These are phyloP conservation scores for Dunaliella primolecta DNA, from an alignment of 139 green algal species.

Conservation along the genomic window DNA sequence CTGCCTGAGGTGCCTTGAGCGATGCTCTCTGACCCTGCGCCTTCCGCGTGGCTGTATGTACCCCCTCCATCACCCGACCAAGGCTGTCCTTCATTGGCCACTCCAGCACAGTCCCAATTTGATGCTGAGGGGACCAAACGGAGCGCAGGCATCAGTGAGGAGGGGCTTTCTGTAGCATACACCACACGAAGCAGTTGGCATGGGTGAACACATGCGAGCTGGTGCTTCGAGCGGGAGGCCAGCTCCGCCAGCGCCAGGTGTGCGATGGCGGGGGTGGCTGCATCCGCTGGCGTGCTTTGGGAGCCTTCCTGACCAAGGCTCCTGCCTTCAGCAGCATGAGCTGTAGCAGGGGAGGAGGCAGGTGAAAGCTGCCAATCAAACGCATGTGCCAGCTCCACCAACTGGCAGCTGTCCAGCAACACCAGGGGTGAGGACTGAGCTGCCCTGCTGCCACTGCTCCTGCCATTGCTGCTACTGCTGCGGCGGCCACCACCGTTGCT, in stretches of 20 bases:
- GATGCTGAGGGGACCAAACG: no score
- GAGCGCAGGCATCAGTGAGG: no score
- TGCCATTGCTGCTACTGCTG: background rate
- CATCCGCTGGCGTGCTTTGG: background rate
- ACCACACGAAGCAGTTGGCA: background rate
- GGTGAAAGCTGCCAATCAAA: background rate
- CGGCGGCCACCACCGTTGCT: background rate
- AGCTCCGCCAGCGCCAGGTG: background rate
- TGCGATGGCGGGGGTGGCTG: background rate
- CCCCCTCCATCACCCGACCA: no score
- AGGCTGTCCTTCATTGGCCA: no score
- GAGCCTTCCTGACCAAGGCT: no score
- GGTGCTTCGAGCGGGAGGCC: background rate
- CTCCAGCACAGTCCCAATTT: no score
- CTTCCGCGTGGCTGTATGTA: no score
- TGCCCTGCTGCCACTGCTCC: background rate
- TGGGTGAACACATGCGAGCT: background rate
- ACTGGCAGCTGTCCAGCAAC: background rate
- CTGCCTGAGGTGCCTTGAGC: no score
- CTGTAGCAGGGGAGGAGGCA: no score
- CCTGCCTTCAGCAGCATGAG: no score
- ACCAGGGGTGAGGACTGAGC: background rate
- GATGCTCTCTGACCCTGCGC: no score
- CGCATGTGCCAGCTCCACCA: background rate
- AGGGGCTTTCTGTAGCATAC: no score